Evolutionary conservation across 805 yeast genomes (phyloP), one percentile per base, ranked within the genome.

Genomic region (Candida maesae): DNA sequence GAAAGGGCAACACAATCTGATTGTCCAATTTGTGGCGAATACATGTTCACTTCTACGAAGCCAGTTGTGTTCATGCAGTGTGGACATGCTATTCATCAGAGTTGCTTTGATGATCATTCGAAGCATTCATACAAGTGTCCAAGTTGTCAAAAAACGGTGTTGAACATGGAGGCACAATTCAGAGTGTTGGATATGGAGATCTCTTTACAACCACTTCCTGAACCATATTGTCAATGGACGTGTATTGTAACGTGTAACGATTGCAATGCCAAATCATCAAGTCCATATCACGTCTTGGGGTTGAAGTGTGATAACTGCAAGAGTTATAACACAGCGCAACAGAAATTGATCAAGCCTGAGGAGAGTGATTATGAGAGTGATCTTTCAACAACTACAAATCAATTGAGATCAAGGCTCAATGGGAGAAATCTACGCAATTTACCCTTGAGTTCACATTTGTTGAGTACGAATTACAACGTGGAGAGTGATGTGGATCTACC

Each of bases 21-120:
- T 58, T 90, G 97, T 61, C 95, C 96, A 2, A 87, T 90, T 27
- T 90, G 97, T 64, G 86, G 84, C 43, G 97, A 89, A 53, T 89
- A 81, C 60, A 77, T 90, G 77, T 90, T 90, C 60, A 84, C 88
- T 13, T 81, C 93, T 4, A 78, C 84, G 6, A 73, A 70, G 57
- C 81, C 88, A 10, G 95, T 89, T 32, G 95, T 88, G 16, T 89
- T 90, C 60, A 88, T 90, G 96, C 69, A 74, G 36, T 90, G 98
- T 64, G 96, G 97, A 2, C 98, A 90, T 63, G 86, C 95, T 28
- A 90, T 90, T 44, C 98, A 90, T 64, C 87, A 88, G 59, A 56
- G 61, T 20, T 90, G 98, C 61, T 89, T 79, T 60, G 81, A 81
- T 46, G 91, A 86, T 49, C 80, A 84, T 59, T 77, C 86, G n/a